Conservation (phyloP, 2,329 filamentous ascomycete genomes). For the Sporothrix sp. region DNA sequence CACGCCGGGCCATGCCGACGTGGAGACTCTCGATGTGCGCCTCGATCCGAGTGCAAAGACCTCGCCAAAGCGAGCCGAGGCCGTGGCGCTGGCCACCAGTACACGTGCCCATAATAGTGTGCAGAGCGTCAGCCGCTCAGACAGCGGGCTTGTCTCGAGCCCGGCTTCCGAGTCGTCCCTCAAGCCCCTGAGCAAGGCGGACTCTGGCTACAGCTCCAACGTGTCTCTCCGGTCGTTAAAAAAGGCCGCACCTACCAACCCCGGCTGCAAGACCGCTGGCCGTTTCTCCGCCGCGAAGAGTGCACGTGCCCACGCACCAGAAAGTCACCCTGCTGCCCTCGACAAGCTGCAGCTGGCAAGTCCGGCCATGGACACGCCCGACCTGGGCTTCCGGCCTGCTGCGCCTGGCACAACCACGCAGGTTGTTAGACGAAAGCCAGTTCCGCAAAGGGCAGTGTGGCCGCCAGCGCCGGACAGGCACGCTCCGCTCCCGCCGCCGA, state of each 20-base stretch:
- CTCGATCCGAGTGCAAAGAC: conserved; percentile 37
- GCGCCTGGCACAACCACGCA: neutral
- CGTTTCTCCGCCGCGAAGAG: conserved; percentile 4
- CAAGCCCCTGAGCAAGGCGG: conserved; percentile 44
- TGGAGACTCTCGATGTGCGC: conserved; percentile 32
- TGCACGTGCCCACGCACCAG: neutral
- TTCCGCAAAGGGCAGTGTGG: neutral
- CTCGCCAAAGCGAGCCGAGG: conserved; percentile 15
- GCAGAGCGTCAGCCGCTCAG: conserved; percentile 28
- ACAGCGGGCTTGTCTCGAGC: conserved; percentile 42
- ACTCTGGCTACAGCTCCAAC: conserved; percentile 54
- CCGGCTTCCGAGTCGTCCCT: conserved; percentile 33
- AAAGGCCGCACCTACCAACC: conserved; percentile 23
- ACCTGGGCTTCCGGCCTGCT: neutral
- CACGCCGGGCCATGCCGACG: conserved; percentile 25
- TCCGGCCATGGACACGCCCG: neutral
- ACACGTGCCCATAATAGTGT: conserved; percentile 9
- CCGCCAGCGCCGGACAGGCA: conserved; percentile 16
- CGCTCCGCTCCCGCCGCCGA: conserved; percentile 26
- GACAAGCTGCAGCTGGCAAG: conserved; percentile 17
- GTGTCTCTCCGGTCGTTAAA: conserved; percentile 46
- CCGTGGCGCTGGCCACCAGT: neutral
- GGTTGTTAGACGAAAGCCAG: neutral
- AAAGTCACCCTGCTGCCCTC: conserved; percentile 11
- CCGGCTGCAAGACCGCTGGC: conserved; percentile 20